Evolutionary conservation across 768 basidiomycete genomes (phyloP), one percentile per base, ranked within the genome.

Genomic region (Dacryopinax primogenitus): DNA sequence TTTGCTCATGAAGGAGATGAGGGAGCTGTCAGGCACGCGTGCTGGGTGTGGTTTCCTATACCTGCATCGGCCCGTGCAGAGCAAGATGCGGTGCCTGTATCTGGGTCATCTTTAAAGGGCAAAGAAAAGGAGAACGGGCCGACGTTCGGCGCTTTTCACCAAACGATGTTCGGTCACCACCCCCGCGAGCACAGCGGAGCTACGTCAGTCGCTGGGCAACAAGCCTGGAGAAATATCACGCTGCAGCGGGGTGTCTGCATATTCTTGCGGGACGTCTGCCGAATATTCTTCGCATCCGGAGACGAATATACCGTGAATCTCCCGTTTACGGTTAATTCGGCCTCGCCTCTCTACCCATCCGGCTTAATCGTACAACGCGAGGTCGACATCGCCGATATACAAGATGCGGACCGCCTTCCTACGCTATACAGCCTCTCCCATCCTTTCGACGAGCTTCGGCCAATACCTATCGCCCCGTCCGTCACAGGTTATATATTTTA

Each of bases 361-460:
- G 90, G 90, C 0, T 81, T 92, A 26, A 79, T 92, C 76, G 82
- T 92, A 44, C 87, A 92, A 70, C 79, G 90, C 30, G 82, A 83
- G 3, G 77, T 90, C 61, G 87, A 88, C 69, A 78, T 81, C 0
- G 76, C 77, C 4, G 90, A 92, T 72, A 71, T 86, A 3, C 78
- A 81, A 18, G 88, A 90, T 16, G 63, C 69, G 64, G 85, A 81
- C 18, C 78, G 83, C 0, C 78, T 91, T n/a, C 88, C 90, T 0
- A 90, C 88, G 15, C 81, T 92, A 28, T 92, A 91, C 73, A 83
- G 86, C 18, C 77, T 92, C 67, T 86, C 85, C 9, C 87, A 83
- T 69, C 85, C 89, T 0, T 87, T 90, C 63, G 78, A 86, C 1
- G 90, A 92, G 74, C 81, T 87, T 62, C 80, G 82, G 26, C 81